Base-by-base conservation (phyloP, 2,329 filamentous ascomycete species). In the Alternaria postmessia region DNA sequence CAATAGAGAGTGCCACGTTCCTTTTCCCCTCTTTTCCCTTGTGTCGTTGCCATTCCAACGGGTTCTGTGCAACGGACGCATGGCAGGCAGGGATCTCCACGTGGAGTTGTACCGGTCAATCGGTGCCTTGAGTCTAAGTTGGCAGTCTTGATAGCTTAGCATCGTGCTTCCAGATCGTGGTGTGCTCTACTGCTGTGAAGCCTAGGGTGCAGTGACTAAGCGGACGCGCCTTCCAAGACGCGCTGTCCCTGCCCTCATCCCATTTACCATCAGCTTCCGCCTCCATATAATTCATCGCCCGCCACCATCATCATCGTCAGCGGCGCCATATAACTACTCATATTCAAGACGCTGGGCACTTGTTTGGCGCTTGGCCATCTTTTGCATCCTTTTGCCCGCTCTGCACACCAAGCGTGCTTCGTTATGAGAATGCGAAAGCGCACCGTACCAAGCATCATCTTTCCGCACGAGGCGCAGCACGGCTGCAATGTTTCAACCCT, bases 41-140 rank as follows among this genome's bases (percentile, higher is more conserved):
- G 18, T 16, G 11, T 22, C 30, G n/a, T 82, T 42, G 79, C 82
- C 65, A 78, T 82, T 6, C 80, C 80, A 41, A 72, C 30, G 30
- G 14, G 2, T 36, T 48, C 32, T 16, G 32, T 4, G 30, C 30
- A 48, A 24, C 20, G 30, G 12, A 24, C 46, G 24, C 30, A 36
- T 48, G 46, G 46, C 30, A 34, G 20, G 12, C 46, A 34, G 46
- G 30, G 18, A 36, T 48, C 1, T 24, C 14, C 46, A 36, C 46
- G 18, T 48, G 46, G 18, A 22, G 46, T 20, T 48, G 16, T 11
- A 48, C 22, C 46, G 46, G 30, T 36, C 30, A 16, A 36, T n/a
- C 34, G 46, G 46, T 48, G 30, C 12, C 46, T 34, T 48, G 46
- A 28, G 11, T 47, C 52, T 7, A 46, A 32, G 24, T 20, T 54